Conservation (phyloP, 2,329 filamentous ascomycete genomes). For the Huntiella moniliformis region DNA sequence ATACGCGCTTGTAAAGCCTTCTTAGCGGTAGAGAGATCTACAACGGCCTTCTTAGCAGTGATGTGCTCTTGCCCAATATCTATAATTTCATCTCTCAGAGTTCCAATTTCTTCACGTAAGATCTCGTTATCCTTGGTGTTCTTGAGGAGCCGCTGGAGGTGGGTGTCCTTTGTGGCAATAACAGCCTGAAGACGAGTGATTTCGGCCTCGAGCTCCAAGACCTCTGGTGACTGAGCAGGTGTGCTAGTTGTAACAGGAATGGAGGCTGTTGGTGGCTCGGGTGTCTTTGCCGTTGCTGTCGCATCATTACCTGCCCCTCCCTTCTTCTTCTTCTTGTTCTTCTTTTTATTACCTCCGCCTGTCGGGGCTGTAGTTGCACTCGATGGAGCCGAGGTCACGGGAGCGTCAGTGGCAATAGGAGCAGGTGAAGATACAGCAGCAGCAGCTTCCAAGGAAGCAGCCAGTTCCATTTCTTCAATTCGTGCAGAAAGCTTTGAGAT, state of each 20-base stretch:
- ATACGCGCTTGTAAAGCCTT: constrained; percentile 29
- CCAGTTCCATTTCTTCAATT: constrained; percentile 12
- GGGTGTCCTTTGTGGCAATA: constrained; percentile 46
- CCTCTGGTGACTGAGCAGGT: not conserved
- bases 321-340: constrained; percentile 85
- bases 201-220: constrained; percentile 26
- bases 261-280: constrained; percentile 13
- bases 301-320: constrained; percentile 29
- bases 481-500: constrained; percentile 24
- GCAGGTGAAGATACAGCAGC: constrained; percentile 15
- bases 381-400: constrained; percentile 6
- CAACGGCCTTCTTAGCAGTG: constrained; percentile 57
- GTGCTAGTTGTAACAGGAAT: constrained; percentile 5
- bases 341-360: constrained; percentile 34
- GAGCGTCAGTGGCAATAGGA: constrained; percentile 12
- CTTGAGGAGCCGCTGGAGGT: constrained; percentile 51
- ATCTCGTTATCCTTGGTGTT: constrained; percentile 61
- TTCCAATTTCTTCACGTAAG: constrained; percentile 70
- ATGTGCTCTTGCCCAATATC: constrained; percentile 70
- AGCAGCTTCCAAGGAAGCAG: constrained; percentile 5
- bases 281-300: constrained; percentile 14
- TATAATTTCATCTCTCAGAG: constrained; percentile 60
- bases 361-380: constrained; percentile 10
- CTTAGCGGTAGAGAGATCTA: constrained; percentile 39
- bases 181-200: constrained; percentile 32